Evolutionary conservation across 225 moss, liverwort and hornwort genomes (phyloP).

Genomic region (Lunularia cruciata): DNA sequence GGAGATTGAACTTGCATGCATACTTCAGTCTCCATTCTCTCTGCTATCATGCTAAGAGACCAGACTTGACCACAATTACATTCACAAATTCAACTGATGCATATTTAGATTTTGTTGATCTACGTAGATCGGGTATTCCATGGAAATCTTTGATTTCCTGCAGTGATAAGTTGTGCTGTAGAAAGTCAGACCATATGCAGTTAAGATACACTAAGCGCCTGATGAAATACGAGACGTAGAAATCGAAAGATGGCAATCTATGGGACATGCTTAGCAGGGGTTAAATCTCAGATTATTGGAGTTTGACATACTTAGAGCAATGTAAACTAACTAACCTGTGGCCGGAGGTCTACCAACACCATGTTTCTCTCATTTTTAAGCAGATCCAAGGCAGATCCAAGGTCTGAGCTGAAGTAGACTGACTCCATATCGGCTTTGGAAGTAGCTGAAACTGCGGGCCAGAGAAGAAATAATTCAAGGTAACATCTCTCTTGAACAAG

Average conservation of each 20-base stretch:
- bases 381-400: conserved; percentile 74
- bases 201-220: no score
- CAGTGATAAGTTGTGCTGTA: not conserved
- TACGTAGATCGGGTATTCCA: conserved; percentile 84
- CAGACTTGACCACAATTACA: not conserved
- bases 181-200: no score
- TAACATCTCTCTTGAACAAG: no score
- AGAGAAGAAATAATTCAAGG: no score
- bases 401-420: conserved; percentile 68
- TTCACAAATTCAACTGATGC: conserved; percentile 49
- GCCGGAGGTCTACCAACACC: conserved; percentile 80
- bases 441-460: conserved; percentile 55
- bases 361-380: conserved; percentile 74
- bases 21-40: not conserved
- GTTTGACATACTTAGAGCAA: no score
- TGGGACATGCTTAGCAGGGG: no score
- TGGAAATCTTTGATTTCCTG: conserved; percentile 72
- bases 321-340: conserved; percentile 66
- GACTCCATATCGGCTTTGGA: conserved; percentile 78
- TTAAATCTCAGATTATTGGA: no score
- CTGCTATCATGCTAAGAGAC: not conserved
- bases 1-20: not conserved
- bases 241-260: no score
- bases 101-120: conserved; percentile 66
- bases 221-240: no score